phyloP scores from a whole-genome alignment of 2,329 filamentous ascomycete species.

The Cladosporium sphaerospermum region DNA sequence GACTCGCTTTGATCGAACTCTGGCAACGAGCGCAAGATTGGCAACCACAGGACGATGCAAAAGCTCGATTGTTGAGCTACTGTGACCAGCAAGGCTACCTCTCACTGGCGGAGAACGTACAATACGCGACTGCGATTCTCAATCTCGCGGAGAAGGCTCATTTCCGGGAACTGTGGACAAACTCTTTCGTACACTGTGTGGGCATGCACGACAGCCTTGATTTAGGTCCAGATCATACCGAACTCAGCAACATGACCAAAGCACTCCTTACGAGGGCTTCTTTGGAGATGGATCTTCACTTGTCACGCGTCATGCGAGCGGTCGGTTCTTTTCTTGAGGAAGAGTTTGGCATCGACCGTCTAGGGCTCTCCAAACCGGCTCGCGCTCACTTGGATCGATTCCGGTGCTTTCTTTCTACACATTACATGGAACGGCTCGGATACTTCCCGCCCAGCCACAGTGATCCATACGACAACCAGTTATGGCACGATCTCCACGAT shows the following conservation, averaged over 20 bases:
- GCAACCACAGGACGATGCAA: slow-evolving; percentile 30
- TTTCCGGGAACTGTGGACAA: slow-evolving; percentile 59
- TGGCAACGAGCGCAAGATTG: slow-evolving; percentile 53
- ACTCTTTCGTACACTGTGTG: slow-evolving; percentile 71
- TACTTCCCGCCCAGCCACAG: slow-evolving; percentile 59
- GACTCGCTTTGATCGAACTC: slow-evolving; percentile 57
- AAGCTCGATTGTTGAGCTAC: slow-evolving; percentile 50
- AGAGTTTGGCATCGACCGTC: slow-evolving; percentile 59
- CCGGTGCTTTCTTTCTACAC: slow-evolving; percentile 59
- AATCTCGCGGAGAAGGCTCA: slow-evolving; percentile 62
- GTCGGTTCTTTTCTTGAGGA: slow-evolving; percentile 64
- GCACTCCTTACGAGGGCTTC: slow-evolving; percentile 59
- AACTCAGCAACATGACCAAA: slow-evolving; percentile 48
- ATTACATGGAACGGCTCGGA: slow-evolving; percentile 62
- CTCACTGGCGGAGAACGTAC: slow-evolving; percentile 57
- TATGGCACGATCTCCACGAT: slow-evolving; percentile 56
- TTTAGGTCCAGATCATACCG: slow-evolving; percentile 54
- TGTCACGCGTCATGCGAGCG: slow-evolving; percentile 52
- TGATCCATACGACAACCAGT: slow-evolving; percentile 49
- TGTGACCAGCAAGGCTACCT: slow-evolving; percentile 64
- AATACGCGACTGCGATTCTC: slow-evolving; percentile 62
- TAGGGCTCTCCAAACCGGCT: slow-evolving; percentile 57
- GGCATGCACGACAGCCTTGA: slow-evolving; percentile 64
- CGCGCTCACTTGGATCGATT: slow-evolving; percentile 67
- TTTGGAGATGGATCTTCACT: slow-evolving; percentile 58